These are phyloP conservation scores for Cenococcum geophilum DNA, from an alignment of 495 filamentous ascomycete species.

Conservation along the genomic window DNA sequence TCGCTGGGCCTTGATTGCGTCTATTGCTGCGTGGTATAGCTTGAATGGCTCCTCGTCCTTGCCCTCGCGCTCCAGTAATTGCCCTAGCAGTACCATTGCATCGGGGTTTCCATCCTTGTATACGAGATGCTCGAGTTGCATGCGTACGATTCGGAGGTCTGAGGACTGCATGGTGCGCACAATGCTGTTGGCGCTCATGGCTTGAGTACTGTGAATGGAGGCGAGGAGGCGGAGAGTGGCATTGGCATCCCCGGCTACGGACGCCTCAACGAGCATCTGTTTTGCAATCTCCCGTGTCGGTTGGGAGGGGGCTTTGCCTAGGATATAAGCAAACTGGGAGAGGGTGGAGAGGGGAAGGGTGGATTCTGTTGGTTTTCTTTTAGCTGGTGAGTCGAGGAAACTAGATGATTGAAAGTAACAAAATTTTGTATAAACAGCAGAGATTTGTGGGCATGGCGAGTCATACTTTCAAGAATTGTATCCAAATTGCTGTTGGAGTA, in stretches of 20 bases:
- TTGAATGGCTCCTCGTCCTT: conserved; percentile 2
- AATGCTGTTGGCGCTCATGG: neutral
- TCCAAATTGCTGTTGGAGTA: no score
- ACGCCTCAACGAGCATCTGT: neutral
- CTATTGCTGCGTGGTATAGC: conserved; percentile 16
- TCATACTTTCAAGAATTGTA: no score
- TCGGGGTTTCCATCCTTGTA: conserved; percentile 9
- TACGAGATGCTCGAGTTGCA: conserved; percentile 6
- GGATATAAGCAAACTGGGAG: neutral
- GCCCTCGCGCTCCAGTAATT: conserved; percentile 13
- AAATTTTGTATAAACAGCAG: no score
- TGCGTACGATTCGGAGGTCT: neutral
- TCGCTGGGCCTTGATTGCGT: neutral
- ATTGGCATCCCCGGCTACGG: neutral
- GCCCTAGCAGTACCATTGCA: conserved; percentile 21
- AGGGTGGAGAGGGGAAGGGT: neutral
- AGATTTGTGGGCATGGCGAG: no score
- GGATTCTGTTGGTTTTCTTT: no score
- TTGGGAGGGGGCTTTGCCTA: neutral
- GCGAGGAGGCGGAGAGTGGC: neutral
- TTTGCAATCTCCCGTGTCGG: neutral
- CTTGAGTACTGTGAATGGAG: neutral
- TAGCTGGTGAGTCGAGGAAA: no score
- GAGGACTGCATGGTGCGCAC: neutral
- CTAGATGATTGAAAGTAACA: no score